Evolutionary conservation across 2,329 filamentous ascomycete genomes (phyloP), one percentile per base, ranked within the genome.

Genomic region (Pseudocercospora musae): DNA sequence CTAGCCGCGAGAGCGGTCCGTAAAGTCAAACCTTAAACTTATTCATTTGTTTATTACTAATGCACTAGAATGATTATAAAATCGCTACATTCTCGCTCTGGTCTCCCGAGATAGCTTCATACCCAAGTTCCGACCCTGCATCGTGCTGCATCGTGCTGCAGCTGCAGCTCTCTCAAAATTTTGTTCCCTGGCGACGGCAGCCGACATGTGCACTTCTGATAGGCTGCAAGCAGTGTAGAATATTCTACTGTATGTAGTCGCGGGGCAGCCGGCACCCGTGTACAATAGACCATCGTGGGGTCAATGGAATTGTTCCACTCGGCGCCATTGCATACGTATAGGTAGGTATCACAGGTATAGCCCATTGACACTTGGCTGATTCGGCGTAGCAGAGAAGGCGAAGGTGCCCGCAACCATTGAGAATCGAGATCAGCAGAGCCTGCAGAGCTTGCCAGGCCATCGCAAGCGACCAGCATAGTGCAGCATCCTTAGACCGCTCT

Each of bases 191-290:
- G 57, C 57, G 42, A 56, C 55, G 40, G 58, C 55, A 49, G 52
- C 48, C 57, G 57, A 44, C 62, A 63, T 63, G 62, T 63, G 62
- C 54, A 20, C 25, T 57, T 23, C 53, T 63, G 62, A 63, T 60
- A 63, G 62, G 62, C 62, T 53, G 50, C n/a, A n/a, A n/a, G n/a
- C n/a, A n/a, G n/a, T n/a, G n/a, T n/a, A n/a, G n/a, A n/a, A n/a
- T n/a, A n/a, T n/a, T n/a, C n/a, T n/a, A n/a, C 58, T 58, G 62
- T n/a, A 60, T 18, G 53, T 53, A 40, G 23, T 23, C 44, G 61
- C 61, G 61, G 61, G 53, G 58, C 62, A 58, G n/a, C n/a, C 57
- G 53, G 58, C 62, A 58, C 21, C n/a, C 57, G 50, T 20, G 44
- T n/a, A n/a, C n/a, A n/a, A n/a, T 42, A 50, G 44, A n/a, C 33